These are phyloP conservation scores for Helicostylum pulchrum DNA, from an alignment of 192 early-diverging fungal genomes.

Conservation along the genomic window DNA sequence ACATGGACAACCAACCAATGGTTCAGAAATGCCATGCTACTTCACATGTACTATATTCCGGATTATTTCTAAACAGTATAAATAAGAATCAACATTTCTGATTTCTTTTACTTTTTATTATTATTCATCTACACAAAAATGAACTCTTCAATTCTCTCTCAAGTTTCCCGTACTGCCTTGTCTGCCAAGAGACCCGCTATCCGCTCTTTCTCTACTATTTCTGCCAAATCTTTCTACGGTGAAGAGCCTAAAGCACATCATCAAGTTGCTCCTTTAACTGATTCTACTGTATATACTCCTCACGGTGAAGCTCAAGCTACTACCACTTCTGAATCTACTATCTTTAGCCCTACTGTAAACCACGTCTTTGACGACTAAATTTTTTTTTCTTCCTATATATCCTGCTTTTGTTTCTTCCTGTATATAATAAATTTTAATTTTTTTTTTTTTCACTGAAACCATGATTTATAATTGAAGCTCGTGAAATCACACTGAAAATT, in stretches of 20 bases:
- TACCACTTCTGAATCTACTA: not conserved
- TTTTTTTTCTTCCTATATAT: too few relatives aligned
- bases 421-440: too few relatives aligned
- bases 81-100: not conserved
- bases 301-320: constrained; percentile 1
- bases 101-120: not conserved
- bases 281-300: constrained; percentile 19
- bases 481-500: too few relatives aligned
- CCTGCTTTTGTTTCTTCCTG: too few relatives aligned
- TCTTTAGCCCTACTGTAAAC: constrained; percentile 14
- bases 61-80: not conserved
- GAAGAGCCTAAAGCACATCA: constrained; percentile 15
- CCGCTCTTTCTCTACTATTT: constrained; percentile 4
- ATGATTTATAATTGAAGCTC: too few relatives aligned
- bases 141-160: constrained; percentile 3
- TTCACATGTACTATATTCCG: not conserved
- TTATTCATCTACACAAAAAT: not conserved
- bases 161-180: not conserved
- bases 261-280: constrained; percentile 20
- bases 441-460: too few relatives aligned
- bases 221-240: not conserved
- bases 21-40: not conserved
- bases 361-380: constrained; percentile 15
- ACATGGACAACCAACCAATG: not conserved
- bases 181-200: not conserved